These are phyloP conservation scores for Elsinoe arachidis DNA, from an alignment of 2,329 filamentous ascomycete species.

Conservation along the genomic window DNA sequence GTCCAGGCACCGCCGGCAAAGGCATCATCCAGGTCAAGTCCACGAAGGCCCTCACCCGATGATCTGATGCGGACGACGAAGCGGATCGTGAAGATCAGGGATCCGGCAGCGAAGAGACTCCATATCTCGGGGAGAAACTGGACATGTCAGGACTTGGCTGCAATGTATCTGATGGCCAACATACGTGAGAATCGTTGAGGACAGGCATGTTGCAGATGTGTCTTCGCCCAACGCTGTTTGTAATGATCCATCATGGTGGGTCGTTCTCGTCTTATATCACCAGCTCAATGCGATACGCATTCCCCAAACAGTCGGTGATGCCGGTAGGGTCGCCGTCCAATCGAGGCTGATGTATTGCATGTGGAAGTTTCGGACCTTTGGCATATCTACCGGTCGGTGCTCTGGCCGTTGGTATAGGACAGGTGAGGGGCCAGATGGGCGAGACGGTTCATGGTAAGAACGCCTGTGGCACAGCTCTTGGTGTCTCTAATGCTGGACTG, in stretches of 20 bases:
- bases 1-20: slow-evolving; percentile 4
- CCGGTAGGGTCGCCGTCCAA: too few species aligned
- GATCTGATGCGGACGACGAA: slow-evolving; percentile 1
- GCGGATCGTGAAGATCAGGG: not conserved
- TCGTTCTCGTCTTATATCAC: not conserved
- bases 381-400: slow-evolving; percentile 1
- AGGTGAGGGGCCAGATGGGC: not conserved
- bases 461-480: too few species aligned
- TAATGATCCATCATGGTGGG: not conserved
- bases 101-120: slow-evolving; percentile 1
- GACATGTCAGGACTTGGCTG: not conserved
- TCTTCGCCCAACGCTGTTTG: not conserved
- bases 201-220: slow-evolving; percentile 1
- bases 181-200: not conserved
- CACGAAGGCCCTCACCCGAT: not conserved
- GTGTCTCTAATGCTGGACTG: too few species aligned
- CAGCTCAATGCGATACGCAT: not conserved
- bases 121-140: slow-evolving; percentile 6
- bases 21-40: slow-evolving; percentile 6
- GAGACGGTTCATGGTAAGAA: not conserved
- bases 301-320: too few species aligned
- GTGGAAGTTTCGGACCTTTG: not conserved
- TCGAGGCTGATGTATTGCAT: not conserved
- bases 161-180: not conserved
- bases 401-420: not conserved